Evolutionary conservation across 768 basidiomycete species (phyloP).

Genomic region (Psilocybe tampanensis): DNA sequence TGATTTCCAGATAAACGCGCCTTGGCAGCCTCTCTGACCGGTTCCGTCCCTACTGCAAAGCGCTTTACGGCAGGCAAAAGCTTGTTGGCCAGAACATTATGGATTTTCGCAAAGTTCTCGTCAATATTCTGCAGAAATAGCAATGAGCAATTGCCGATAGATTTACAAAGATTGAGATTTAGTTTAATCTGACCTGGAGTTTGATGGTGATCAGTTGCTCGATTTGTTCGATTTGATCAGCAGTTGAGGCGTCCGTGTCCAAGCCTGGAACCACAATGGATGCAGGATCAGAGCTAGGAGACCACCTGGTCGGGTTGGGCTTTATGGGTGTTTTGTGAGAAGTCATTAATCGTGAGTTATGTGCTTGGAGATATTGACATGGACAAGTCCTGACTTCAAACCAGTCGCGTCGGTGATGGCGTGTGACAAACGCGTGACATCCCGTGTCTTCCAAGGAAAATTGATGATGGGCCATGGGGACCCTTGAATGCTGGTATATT

Average conservation of each 20-base stretch:
- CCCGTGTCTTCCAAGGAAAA: no score
- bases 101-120: slow-evolving; percentile 89
- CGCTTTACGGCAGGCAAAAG: slow-evolving; percentile 89
- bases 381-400: no score
- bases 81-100: slow-evolving; percentile 77
- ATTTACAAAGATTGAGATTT: background rate
- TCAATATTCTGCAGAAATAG: slow-evolving; percentile 77
- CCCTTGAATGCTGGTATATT: no score
- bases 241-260: slow-evolving; percentile 65
- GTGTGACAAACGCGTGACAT: slow-evolving; percentile 27
- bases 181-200: slow-evolving; percentile 62
- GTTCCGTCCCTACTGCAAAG: slow-evolving; percentile 85
- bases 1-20: slow-evolving; percentile 41
- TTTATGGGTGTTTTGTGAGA: slow-evolving; percentile 35
- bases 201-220: slow-evolving; percentile 94
- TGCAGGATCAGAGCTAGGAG: slow-evolving; percentile 61
- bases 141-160: background rate
- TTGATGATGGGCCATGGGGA: background rate
- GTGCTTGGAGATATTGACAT: background rate
- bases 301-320: slow-evolving; percentile 70
- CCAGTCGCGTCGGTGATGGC: slow-evolving; percentile 12
- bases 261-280: slow-evolving; percentile 73
- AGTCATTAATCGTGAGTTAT: slow-evolving; percentile 6
- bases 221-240: slow-evolving; percentile 91
- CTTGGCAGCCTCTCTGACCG: slow-evolving; percentile 88